Percentiles rank a stretch among this genome's conserved stretches.
Evolutionary conservation across 1,284 basidiomycete genomes (phyloP).

Genomic region (Tilletia setariae): DNA sequence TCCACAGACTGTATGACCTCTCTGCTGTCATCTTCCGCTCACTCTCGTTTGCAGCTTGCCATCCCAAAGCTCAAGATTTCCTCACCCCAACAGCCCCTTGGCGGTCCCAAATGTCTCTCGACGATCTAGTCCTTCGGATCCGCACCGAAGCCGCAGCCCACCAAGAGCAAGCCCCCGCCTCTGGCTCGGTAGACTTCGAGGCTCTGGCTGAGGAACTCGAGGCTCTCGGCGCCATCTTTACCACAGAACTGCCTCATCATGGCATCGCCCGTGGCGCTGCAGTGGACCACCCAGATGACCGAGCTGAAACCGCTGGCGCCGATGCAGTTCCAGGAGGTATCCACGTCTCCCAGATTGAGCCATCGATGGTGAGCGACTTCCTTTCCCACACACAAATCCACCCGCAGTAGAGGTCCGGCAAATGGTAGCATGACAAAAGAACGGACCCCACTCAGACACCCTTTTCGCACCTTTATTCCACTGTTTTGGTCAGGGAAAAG

Average conservation of each 20-base stretch:
- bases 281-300: constrained; percentile 29
- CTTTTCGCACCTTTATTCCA: too few relatives aligned
- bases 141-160: background rate
- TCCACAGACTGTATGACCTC: too few relatives aligned
- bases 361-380: background rate
- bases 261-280: background rate
- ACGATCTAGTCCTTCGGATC: background rate
- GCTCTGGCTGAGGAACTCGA: constrained; percentile 41
- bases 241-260: background rate
- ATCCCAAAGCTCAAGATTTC: too few relatives aligned
- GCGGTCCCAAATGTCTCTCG: too few relatives aligned
- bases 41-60: too few relatives aligned
- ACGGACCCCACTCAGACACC: too few relatives aligned
- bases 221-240: constrained; percentile 47
- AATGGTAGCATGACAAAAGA: background rate
- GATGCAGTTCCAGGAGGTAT: background rate
- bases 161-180: background rate
- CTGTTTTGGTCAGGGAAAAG: too few relatives aligned
- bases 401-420: background rate
- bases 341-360: background rate
- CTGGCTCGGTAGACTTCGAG: background rate
- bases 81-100: too few relatives aligned
- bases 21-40: too few relatives aligned
- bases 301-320: constrained; percentile 18
- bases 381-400: background rate